Conservation (phyloP, 129 eudicot genomes). For the Flaveria sonorensis region DNA sequence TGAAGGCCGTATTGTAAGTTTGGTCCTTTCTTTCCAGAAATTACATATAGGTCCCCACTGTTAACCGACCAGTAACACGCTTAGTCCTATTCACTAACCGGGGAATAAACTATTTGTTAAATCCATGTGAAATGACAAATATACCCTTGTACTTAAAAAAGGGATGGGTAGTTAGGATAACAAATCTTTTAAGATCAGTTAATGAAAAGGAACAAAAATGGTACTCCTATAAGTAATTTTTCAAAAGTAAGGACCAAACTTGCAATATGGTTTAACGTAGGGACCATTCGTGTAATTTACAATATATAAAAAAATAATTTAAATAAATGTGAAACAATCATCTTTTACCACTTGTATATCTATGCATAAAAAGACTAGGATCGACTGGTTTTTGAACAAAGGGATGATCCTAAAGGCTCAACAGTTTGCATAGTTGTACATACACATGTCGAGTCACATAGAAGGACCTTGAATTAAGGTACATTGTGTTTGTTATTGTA, state of each 20-base stretch:
- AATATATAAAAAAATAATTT: not conserved
- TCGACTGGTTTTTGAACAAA: slow-evolving; percentile 74
- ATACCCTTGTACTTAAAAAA: not conserved
- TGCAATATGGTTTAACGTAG: not conserved
- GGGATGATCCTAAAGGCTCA: slow-evolving; percentile 59
- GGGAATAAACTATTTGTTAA: not conserved
- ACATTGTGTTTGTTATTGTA: not conserved
- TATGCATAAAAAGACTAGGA: slow-evolving; percentile 81
- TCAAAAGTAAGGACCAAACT: not conserved
- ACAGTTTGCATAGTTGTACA: slow-evolving; percentile 64
- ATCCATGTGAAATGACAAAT: not conserved
- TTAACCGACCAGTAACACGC: no score
- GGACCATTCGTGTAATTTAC: not conserved
- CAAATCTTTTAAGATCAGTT: not conserved
- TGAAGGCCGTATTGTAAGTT: not conserved
- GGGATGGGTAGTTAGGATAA: not conserved
- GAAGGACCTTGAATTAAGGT: slow-evolving; percentile 43
- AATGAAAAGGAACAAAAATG: not conserved
- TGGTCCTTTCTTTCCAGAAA: not conserved
- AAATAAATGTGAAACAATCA: not conserved
- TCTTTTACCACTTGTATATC: slow-evolving; percentile 60
- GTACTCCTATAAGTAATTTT: no score
- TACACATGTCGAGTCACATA: slow-evolving; percentile 61
- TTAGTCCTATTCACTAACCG: not conserved
- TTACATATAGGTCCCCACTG: no score